Evolutionary conservation across 768 basidiomycete genomes (phyloP).

Genomic region (Trametes maxima): DNA sequence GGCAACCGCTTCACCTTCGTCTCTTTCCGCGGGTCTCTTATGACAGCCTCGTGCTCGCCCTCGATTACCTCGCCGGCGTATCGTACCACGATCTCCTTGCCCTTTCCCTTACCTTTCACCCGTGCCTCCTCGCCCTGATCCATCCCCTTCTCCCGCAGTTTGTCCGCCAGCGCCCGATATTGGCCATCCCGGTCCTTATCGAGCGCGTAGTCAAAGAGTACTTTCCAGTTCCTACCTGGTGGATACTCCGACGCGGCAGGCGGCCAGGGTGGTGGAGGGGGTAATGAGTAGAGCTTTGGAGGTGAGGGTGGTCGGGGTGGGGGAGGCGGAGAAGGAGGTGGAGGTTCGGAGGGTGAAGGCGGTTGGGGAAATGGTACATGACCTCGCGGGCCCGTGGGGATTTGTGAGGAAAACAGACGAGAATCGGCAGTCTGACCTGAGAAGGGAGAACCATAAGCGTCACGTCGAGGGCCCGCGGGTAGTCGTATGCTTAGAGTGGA

Average conservation of each 20-base stretch:
- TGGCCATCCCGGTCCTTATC: slow-evolving; percentile 49
- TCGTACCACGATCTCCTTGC: slow-evolving; percentile 56
- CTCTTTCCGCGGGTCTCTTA: slow-evolving; percentile 58
- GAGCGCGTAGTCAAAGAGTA: slow-evolving; percentile 62
- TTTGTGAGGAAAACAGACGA: slow-evolving; percentile 25
- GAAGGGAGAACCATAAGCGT: not conserved
- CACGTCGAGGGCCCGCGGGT: slow-evolving; percentile 17
- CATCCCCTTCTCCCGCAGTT: slow-evolving; percentile 36
- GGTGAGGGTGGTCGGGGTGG: slow-evolving; percentile 34
- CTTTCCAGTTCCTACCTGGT: slow-evolving; percentile 53
- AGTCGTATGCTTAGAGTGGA: slow-evolving; percentile 11
- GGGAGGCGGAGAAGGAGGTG: slow-evolving; percentile 18
- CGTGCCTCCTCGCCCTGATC: slow-evolving; percentile 40
- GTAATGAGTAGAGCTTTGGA: slow-evolving; percentile 42
- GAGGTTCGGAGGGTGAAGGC: slow-evolving; percentile 18
- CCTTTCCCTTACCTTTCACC: slow-evolving; percentile 65
- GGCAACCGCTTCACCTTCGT: slow-evolving; percentile 35
- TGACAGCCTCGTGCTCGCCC: slow-evolving; percentile 42
- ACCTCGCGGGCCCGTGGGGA: slow-evolving; percentile 15
- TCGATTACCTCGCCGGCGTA: slow-evolving; percentile 58
- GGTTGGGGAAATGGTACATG: slow-evolving; percentile 11
- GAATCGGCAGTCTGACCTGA: not conserved
- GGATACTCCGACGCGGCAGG: slow-evolving; percentile 55
- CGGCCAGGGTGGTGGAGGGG: slow-evolving; percentile 55
- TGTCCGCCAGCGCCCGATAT: slow-evolving; percentile 44